Conservation (phyloP, 495 filamentous ascomycete species). For the Aspergillus ellipticus region DNA sequence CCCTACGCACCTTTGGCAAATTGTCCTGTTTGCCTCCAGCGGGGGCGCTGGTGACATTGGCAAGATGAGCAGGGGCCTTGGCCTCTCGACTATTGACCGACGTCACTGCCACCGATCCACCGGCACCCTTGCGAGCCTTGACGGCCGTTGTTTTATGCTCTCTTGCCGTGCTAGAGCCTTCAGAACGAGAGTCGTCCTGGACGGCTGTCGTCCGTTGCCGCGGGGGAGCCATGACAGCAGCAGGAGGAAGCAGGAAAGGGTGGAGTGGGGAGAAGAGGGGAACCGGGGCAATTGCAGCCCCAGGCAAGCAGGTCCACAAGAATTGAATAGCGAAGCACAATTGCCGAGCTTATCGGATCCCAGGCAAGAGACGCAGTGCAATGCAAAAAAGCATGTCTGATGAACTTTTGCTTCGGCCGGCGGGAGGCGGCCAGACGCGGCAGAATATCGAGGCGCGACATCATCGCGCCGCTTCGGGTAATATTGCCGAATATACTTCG, state of each 20-base stretch:
- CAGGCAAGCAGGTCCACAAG: not conserved
- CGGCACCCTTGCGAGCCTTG: constrained; percentile 34
- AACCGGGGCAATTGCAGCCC: constrained; percentile 4
- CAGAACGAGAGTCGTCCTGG: constrained; percentile 52
- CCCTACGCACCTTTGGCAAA: constrained; percentile 32
- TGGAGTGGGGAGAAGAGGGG: not conserved
- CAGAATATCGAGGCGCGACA: constrained; percentile 32
- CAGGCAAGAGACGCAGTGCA: not conserved
- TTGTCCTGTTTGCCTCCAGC: constrained; percentile 25
- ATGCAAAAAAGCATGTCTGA: constrained; percentile 6
- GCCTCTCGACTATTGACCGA: constrained; percentile 7
- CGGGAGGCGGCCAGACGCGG: constrained; percentile 32
- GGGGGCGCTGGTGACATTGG: constrained; percentile 37
- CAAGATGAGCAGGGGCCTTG: constrained; percentile 26
- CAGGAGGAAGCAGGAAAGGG: constrained; percentile 1
- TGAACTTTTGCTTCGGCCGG: constrained; percentile 21
- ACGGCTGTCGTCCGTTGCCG: constrained; percentile 40
- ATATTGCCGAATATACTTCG: constrained; percentile 18
- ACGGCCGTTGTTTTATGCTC: constrained; percentile 35
- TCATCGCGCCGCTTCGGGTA: constrained; percentile 22
- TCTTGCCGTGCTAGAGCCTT: constrained; percentile 50
- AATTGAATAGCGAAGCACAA: constrained; percentile 11
- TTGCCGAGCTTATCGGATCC: not conserved
- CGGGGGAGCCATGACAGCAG: constrained; percentile 41
- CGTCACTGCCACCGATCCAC: constrained; percentile 1